phyloP scores from a whole-genome alignment of 306 rosid species.

The Pyrus pyrifolia region DNA sequence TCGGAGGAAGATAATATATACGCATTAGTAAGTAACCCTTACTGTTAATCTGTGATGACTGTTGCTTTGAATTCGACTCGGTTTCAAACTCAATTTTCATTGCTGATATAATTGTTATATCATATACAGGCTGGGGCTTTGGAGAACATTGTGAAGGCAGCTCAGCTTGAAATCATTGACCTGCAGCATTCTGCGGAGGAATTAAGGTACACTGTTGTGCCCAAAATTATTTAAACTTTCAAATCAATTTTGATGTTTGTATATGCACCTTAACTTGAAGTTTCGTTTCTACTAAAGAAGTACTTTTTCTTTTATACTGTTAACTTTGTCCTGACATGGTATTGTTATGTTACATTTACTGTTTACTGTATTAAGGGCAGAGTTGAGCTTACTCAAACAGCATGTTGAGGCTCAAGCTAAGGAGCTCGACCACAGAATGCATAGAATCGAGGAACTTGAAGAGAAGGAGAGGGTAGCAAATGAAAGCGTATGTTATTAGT shows the following conservation, averaged over 20 bases:
- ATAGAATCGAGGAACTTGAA: constrained; percentile 71
- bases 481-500: constrained; percentile 63
- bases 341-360: constrained; percentile 25
- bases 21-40: constrained; percentile 48
- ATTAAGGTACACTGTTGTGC: constrained; percentile 50
- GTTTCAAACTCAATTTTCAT: constrained; percentile 2
- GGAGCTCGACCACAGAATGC: constrained; percentile 77
- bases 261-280: background rate
- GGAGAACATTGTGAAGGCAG: constrained; percentile 86
- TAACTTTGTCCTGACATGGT: constrained; percentile 34
- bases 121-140: constrained; percentile 78
- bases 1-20: constrained; percentile 73
- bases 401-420: constrained; percentile 72
- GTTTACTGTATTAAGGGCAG: constrained; percentile 80
- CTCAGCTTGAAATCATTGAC: constrained; percentile 93
- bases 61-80: background rate
- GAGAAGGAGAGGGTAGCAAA: constrained; percentile 89
- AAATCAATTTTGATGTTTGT: background rate
- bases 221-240: constrained; percentile 2
- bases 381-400: constrained; percentile 84
- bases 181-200: constrained; percentile 69
- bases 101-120: constrained; percentile 22
- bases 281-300: background rate
- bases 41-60: constrained; percentile 6
- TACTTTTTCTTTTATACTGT: constrained; percentile 14